Percentiles rank a stretch among this genome's conserved stretches.
phyloP scores from a whole-genome alignment of 345 rosid species.

The Cardamine occulta region DNA sequence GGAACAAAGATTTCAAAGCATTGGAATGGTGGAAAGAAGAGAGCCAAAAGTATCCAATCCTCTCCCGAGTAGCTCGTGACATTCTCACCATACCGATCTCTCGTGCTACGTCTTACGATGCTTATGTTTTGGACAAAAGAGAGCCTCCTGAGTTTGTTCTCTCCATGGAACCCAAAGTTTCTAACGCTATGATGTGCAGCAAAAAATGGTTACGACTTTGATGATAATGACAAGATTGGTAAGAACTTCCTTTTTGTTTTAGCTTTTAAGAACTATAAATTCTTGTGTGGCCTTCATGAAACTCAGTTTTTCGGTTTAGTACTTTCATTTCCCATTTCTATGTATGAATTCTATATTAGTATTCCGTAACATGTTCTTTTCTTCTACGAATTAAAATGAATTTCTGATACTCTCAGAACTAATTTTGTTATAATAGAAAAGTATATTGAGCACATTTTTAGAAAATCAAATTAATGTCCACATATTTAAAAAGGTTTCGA shows the following conservation, averaged over 20 bases:
- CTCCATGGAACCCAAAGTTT: constrained; percentile 30
- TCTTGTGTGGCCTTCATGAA: neutral
- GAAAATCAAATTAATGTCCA: too few species aligned
- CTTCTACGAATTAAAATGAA: neutral
- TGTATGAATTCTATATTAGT: neutral
- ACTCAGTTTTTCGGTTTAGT: neutral
- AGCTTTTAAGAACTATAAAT: neutral
- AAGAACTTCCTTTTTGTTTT: neutral
- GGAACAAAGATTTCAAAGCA: constrained; percentile 64
- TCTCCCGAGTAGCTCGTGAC: constrained; percentile 83
- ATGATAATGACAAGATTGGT: constrained; percentile 1
- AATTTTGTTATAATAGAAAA: too few species aligned
- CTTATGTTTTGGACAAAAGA: constrained; percentile 46
- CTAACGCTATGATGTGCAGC: constrained; percentile 38
- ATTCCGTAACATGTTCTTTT: neutral
- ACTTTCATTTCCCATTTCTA: constrained; percentile 7
- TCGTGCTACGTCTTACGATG: constrained; percentile 27
- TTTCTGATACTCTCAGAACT: too few species aligned
- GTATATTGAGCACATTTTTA: too few species aligned
- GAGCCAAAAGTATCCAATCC: constrained; percentile 66
- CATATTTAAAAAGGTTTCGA: too few species aligned
- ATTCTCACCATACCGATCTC: constrained; percentile 71
- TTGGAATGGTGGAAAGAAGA: constrained; percentile 86
- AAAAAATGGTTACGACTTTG: constrained; percentile 21
- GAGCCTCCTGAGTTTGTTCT: constrained; percentile 36